phyloP scores from a whole-genome alignment of 2,329 filamentous ascomycete genomes.

The Penicillium sp. region DNA sequence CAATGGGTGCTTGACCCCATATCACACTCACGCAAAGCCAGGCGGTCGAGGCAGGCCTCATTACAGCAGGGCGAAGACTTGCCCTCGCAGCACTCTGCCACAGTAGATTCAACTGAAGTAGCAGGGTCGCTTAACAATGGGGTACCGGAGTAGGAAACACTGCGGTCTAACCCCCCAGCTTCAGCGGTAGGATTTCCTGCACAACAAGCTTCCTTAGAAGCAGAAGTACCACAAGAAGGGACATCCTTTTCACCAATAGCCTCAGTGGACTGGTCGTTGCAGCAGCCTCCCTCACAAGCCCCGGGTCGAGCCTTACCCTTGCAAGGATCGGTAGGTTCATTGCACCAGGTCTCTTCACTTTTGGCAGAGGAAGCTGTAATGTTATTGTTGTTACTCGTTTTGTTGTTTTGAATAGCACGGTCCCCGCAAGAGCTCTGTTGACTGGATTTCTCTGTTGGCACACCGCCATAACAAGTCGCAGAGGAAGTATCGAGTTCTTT shows the following conservation, averaged over 20 bases:
- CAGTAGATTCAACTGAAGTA: background rate
- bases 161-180: background rate
- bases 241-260: background rate
- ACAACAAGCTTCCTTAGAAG: background rate
- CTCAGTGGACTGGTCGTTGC: background rate
- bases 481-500: background rate
- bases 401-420: background rate
- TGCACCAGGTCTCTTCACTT: background rate
- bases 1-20: background rate
- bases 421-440: background rate
- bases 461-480: background rate
- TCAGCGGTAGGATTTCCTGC: background rate
- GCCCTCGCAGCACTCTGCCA: slow-evolving; percentile 24
- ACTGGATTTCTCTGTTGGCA: background rate
- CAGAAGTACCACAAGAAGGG: background rate
- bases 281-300: background rate
- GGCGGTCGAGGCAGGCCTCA: slow-evolving; percentile 44
- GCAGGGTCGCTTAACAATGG: background rate
- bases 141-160: background rate
- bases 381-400: too few relatives aligned
- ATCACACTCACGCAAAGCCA: slow-evolving; percentile 48
- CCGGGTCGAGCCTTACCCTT: background rate
- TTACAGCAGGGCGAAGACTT: slow-evolving; percentile 47
- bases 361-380: background rate
- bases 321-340: background rate